phyloP scores from a whole-genome alignment of 768 basidiomycete species.

The Strobilomyces echinocephalus region DNA sequence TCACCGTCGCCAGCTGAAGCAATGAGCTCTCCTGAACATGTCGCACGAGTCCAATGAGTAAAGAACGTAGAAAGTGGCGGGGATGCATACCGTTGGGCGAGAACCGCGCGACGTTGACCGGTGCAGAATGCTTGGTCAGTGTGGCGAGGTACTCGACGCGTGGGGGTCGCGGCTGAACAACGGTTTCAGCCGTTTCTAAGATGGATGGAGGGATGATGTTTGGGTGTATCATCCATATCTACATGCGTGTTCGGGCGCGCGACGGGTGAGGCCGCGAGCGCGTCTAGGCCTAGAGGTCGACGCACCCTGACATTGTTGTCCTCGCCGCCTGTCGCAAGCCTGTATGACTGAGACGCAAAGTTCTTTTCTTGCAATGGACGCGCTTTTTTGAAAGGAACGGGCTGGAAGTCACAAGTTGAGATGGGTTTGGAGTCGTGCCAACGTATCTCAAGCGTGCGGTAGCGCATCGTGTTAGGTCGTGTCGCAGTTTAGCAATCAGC shows the following conservation, averaged over 20 bases:
- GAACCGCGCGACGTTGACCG: slow-evolving; percentile 95
- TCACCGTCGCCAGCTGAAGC: slow-evolving; percentile 97
- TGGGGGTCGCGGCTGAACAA: slow-evolving; percentile 53
- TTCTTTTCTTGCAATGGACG: slow-evolving; percentile 54
- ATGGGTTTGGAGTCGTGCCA: slow-evolving; percentile 97
- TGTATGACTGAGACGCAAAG: slow-evolving; percentile 72
- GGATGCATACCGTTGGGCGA: slow-evolving; percentile 78
- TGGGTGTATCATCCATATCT: slow-evolving; percentile 96
- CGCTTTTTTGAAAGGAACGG: slow-evolving; percentile 75
- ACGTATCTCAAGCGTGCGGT: slow-evolving; percentile 87
- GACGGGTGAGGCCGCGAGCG: slow-evolving; percentile 7
- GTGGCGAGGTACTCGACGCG: slow-evolving; percentile 96
- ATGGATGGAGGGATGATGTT: slow-evolving; percentile 72
- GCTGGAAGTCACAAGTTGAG: slow-evolving; percentile 95
- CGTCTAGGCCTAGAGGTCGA: slow-evolving; percentile 21
- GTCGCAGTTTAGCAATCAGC: neutral
- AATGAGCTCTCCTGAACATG: slow-evolving; percentile 68
- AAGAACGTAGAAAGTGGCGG: neutral
- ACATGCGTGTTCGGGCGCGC: slow-evolving; percentile 5
- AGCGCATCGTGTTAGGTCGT: slow-evolving; percentile 54
- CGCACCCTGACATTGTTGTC: slow-evolving; percentile 95
- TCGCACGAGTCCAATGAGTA: slow-evolving; percentile 2
- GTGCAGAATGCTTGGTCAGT: slow-evolving; percentile 84
- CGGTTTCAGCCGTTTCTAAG: slow-evolving; percentile 32
- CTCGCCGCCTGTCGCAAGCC: slow-evolving; percentile 91